phyloP scores from a whole-genome alignment of 2,329 filamentous ascomycete species.

The Elsinoe australis region DNA sequence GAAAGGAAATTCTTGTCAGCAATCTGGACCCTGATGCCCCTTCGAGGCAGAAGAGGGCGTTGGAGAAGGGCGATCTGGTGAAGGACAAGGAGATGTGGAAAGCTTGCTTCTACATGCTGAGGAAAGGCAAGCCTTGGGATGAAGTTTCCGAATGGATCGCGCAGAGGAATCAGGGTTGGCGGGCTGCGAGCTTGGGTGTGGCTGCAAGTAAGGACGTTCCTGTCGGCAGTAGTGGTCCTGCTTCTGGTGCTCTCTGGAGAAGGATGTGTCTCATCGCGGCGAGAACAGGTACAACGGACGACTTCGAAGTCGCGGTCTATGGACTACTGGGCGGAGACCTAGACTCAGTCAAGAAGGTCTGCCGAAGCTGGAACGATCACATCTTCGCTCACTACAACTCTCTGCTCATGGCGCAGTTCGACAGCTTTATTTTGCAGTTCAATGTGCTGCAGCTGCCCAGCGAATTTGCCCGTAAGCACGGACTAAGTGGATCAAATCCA shows the following conservation, averaged over 20 bases:
- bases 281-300: slow-evolving; percentile 57
- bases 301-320: slow-evolving; percentile 84
- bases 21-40: slow-evolving; percentile 87
- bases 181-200: slow-evolving; percentile 72
- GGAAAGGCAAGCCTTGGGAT: slow-evolving; percentile 66
- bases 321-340: slow-evolving; percentile 83
- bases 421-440: slow-evolving; percentile 54
- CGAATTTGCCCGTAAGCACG: not conserved
- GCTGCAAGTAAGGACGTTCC: slow-evolving; percentile 43
- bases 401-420: slow-evolving; percentile 72
- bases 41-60: slow-evolving; percentile 65
- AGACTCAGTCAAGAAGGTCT: slow-evolving; percentile 66
- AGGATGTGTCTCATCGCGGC: slow-evolving; percentile 70
- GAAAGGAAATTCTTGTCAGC: slow-evolving; percentile 62
- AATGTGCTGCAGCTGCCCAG: slow-evolving; percentile 19
- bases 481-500: not conserved
- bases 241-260: slow-evolving; percentile 55
- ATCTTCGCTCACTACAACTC: slow-evolving; percentile 84
- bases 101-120: slow-evolving; percentile 86
- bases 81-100: slow-evolving; percentile 89
- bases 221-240: slow-evolving; percentile 34
- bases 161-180: slow-evolving; percentile 80
- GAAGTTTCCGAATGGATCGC: slow-evolving; percentile 79
- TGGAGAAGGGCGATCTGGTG: slow-evolving; percentile 77
- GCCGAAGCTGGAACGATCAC: slow-evolving; percentile 74